These are phyloP conservation scores for Fusarium sambucinum DNA, from an alignment of 2,329 filamentous ascomycete genomes.

Conservation along the genomic window DNA sequence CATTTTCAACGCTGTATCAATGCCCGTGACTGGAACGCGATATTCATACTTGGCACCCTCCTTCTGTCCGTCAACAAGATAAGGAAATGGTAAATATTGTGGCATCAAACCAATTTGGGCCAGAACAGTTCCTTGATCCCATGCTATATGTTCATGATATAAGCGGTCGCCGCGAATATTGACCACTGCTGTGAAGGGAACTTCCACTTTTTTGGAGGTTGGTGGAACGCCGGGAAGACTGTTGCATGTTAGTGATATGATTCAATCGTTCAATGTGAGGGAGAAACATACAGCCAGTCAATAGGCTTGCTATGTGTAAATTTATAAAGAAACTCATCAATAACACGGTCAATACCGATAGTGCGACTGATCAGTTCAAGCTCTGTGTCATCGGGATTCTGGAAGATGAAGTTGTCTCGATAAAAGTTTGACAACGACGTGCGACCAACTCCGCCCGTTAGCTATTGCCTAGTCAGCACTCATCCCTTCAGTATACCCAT, in stretches of 20 bases:
- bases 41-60: conserved; percentile 47
- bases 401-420: conserved; percentile 78
- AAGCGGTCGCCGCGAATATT: conserved; percentile 73
- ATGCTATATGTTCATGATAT: conserved; percentile 75
- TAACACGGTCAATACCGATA: conserved; percentile 76
- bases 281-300: conserved; percentile 73
- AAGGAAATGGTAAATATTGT: conserved; percentile 73
- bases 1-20: conserved; percentile 52
- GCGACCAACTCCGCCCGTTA: conserved; percentile 78
- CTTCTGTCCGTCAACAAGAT: conserved; percentile 58
- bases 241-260: neutral
- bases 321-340: conserved; percentile 76
- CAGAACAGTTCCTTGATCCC: conserved; percentile 76
- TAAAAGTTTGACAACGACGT: conserved; percentile 75
- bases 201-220: conserved; percentile 64
- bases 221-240: conserved; percentile 67
- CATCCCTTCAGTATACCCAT: fast-evolving
- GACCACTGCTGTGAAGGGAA: conserved; percentile 73
- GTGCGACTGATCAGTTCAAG: conserved; percentile 79
- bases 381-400: conserved; percentile 74
- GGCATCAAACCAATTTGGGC: conserved; percentile 67
- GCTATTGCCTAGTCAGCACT: conserved; percentile 41
- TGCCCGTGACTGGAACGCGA: conserved; percentile 50
- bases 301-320: conserved; percentile 73
- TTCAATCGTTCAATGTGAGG: fast-evolving